Percentiles rank a stretch among this genome's conserved stretches.
phyloP scores from a whole-genome alignment of 768 basidiomycete genomes.

The Lentinula edodes region DNA sequence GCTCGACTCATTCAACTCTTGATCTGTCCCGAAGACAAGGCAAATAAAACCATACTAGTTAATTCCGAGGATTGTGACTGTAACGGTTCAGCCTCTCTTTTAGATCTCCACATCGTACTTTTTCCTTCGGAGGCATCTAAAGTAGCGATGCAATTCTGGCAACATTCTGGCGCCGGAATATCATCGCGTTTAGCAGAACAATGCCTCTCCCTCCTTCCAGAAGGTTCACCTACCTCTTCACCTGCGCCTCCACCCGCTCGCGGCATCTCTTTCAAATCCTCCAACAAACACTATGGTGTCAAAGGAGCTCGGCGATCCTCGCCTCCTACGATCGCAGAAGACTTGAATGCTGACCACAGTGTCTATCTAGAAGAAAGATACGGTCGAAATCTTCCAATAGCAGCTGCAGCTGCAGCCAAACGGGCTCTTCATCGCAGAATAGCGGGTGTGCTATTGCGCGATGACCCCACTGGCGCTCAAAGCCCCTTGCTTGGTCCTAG shows the following conservation, averaged over 20 bases:
- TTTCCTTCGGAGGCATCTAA: conserved; percentile 57
- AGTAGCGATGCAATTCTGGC: conserved; percentile 91
- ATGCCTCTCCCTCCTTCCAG: conserved; percentile 68
- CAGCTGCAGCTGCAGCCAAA: conserved; percentile 76
- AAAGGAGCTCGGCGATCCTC: conserved; percentile 19
- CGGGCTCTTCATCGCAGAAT: conserved; percentile 82
- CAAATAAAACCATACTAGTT: conserved; percentile 19
- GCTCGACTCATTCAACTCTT: conserved; percentile 64
- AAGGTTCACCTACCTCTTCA: conserved; percentile 23
- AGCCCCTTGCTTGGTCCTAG: conserved; percentile 54
- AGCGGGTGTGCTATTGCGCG: conserved; percentile 75
- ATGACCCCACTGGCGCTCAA: conserved; percentile 42
- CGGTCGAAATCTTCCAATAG: conserved; percentile 79
- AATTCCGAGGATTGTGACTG: conserved; percentile 19
- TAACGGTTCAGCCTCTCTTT: conserved; percentile 22
- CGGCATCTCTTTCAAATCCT: conserved; percentile 34
- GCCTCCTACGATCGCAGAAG: conserved; percentile 27
- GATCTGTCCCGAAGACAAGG: conserved; percentile 56
- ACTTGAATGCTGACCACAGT: conserved; percentile 54
- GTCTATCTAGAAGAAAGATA: conserved; percentile 92
- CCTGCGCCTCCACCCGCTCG: conserved; percentile 20
- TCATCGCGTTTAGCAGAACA: conserved; percentile 83
- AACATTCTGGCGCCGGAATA: conserved; percentile 88
- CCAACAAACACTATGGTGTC: conserved; percentile 56
- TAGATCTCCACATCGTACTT: conserved; percentile 78